These are phyloP conservation scores for Lipomyces sp. DNA, from an alignment of 805 yeast genomes.

Conservation along the genomic window DNA sequence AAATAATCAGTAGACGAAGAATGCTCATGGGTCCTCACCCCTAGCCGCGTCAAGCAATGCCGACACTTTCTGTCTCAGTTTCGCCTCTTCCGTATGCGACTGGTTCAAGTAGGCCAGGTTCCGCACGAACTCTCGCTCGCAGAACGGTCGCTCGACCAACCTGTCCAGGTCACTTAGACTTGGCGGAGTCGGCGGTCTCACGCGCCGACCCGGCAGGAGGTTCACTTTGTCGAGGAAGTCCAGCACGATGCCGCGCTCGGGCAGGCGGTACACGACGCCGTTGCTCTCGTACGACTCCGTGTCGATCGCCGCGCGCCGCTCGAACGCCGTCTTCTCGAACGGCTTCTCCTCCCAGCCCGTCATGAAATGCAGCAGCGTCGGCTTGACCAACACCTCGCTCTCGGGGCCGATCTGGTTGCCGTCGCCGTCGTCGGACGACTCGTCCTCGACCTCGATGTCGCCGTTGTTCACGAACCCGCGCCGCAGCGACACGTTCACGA, in stretches of 20 bases:
- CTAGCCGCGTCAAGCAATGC: constrained; percentile 26
- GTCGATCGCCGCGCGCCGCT: constrained; percentile 27
- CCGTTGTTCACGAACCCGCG: constrained; percentile 56
- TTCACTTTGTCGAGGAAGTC: constrained; percentile 63
- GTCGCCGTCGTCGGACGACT: constrained; percentile 44
- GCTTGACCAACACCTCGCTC: constrained; percentile 18
- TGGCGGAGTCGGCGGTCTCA: constrained; percentile 2
- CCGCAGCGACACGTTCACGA: constrained; percentile 53
- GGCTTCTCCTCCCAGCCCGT: constrained; percentile 20
- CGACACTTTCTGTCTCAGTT: constrained; percentile 15
- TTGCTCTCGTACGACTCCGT: constrained; percentile 36
- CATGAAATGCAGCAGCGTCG: constrained; percentile 21
- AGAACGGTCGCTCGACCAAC: constrained; percentile 20
- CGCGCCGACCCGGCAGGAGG: constrained; percentile 14
- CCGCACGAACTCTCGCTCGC: constrained; percentile 24
- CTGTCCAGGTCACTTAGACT: constrained; percentile 19
- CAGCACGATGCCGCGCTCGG: constrained; percentile 63
- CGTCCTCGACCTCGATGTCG: constrained; percentile 52
- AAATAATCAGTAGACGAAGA: no score
- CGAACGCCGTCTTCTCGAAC: constrained; percentile 8
- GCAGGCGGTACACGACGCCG: constrained; percentile 58
- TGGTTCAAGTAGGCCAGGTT: constrained; percentile 31
- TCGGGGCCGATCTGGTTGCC: constrained; percentile 27
- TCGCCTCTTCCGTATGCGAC: constrained; percentile 25
- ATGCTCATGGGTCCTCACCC: no score